Conservation (phyloP, 208 protist species). For the Leishmania tarentolae region DNA sequence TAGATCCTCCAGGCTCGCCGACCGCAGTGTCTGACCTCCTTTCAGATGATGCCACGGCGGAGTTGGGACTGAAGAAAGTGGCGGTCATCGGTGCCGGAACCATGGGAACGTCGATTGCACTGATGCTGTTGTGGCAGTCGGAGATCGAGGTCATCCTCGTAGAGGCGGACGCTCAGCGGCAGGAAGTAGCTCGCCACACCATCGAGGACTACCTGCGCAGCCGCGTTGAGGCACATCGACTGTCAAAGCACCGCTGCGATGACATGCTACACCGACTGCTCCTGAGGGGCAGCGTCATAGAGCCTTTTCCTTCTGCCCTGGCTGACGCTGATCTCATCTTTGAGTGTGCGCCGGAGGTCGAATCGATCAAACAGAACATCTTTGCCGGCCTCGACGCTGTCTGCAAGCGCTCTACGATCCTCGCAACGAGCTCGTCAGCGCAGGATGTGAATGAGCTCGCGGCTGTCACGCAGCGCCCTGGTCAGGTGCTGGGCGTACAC, state of each 20-base stretch:
- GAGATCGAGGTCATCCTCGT: slow-evolving; percentile 75
- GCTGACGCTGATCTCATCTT: slow-evolving; percentile 65
- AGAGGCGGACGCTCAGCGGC: slow-evolving; percentile 56
- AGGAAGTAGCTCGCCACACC: slow-evolving; percentile 15
- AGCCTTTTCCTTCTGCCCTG: slow-evolving; percentile 39
- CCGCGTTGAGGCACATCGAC: slow-evolving; percentile 36
- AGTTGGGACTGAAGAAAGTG: slow-evolving; percentile 32
- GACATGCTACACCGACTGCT: slow-evolving; percentile 37
- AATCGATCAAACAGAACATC: slow-evolving; percentile 70
- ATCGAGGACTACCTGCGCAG: slow-evolving; percentile 38
- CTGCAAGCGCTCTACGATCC: slow-evolving; percentile 68
- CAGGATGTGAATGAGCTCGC: slow-evolving; percentile 73
- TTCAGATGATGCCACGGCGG: neutral
- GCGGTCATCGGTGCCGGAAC: slow-evolving; percentile 84
- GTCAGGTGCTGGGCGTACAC: slow-evolving; percentile 76
- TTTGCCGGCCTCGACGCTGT: slow-evolving; percentile 70
- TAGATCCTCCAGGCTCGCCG: neutral
- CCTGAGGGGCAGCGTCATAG: slow-evolving; percentile 33
- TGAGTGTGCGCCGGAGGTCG: slow-evolving; percentile 74
- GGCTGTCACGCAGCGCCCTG: slow-evolving; percentile 44
- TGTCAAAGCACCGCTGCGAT: slow-evolving; percentile 31
- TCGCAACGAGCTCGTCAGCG: slow-evolving; percentile 70
- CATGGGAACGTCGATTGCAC: slow-evolving; percentile 78
- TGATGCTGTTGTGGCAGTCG: slow-evolving; percentile 55
- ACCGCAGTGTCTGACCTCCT: neutral